Base-by-base conservation (phyloP, 208 protist species). In the Trypanosoma avium region DNA sequence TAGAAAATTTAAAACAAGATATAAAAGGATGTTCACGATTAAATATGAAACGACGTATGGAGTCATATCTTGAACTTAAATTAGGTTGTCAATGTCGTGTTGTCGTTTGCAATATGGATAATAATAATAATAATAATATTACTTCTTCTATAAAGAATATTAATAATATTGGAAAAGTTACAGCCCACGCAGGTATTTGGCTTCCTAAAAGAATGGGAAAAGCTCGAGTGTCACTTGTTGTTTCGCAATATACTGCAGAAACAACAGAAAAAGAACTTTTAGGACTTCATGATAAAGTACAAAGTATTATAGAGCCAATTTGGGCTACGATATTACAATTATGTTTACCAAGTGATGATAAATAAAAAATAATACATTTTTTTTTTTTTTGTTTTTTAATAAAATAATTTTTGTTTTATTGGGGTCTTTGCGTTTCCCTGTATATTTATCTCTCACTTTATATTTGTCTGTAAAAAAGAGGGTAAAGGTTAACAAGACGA, bases 81-180 rank as follows among this genome's bases (percentile, higher is more conserved):
- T 33, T 70, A 26, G 71, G 71, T 33, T 70, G 61, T n/a, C 71
- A 77, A 43, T 69, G 50, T 26, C 62, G 61, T 24, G 69, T 71
- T 9, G 57, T 61, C 7, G 50, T 70, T 49, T 27, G n/a, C 24
- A 53, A 56, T n/a, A n/a, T n/a, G n/a, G n/a, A n/a, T n/a, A n/a
- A n/a, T n/a, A n/a, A n/a, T n/a, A n/a, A n/a, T n/a, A n/a, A n/a
- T n/a, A n/a, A n/a, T n/a, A n/a, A n/a, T n/a, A n/a, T n/a, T n/a
- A n/a, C n/a, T n/a, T n/a, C n/a, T n/a, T n/a, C n/a, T n/a, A n/a
- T n/a, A n/a, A n/a, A n/a, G n/a, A n/a, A n/a, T 19, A 32, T 19
- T 26, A 32, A 33, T 32, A 43, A 33, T 21, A 32, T 5, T 38
- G 42, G 46, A n/a, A 45, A 29, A 29, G 42, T 64, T n/a, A 47